Percentiles rank a stretch among this genome's conserved stretches.
Evolutionary conservation across 176 grass and related monocot genomes (phyloP).

Genomic region (Triticum timopheevii): DNA sequence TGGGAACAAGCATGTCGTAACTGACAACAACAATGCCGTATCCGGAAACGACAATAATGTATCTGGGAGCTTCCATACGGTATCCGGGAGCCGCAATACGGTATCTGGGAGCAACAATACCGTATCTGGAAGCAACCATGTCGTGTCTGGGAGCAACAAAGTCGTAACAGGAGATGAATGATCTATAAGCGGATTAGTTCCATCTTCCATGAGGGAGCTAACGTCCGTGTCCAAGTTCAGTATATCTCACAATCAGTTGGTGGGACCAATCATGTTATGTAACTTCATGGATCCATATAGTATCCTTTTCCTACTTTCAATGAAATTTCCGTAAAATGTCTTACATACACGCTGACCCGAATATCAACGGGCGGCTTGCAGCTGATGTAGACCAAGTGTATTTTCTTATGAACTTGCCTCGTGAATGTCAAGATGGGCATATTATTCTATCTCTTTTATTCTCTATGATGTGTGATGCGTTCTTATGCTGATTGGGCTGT

Average conservation of each 20-base stretch:
- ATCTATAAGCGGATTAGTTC: background rate
- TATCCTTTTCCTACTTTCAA: background rate
- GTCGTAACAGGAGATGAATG: background rate
- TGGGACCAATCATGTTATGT: too few species aligned
- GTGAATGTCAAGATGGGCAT: background rate
- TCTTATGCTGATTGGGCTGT: background rate
- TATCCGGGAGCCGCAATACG: background rate
- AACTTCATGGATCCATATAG: background rate
- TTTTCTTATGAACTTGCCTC: background rate
- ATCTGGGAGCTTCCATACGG: too few species aligned
- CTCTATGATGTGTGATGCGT: background rate
- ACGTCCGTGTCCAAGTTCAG: too few species aligned
- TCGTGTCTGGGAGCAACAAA: background rate
- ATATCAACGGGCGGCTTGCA: background rate
- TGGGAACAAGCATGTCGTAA: too few species aligned
- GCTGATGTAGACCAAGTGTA: background rate
- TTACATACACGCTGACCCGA: background rate
- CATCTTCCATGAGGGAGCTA: too few species aligned
- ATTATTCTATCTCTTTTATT: background rate
- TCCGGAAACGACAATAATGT: too few species aligned
- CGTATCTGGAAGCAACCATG: background rate
- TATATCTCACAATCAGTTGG: too few species aligned
- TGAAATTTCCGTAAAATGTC: background rate
- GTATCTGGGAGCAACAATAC: background rate
- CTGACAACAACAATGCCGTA: too few species aligned